These are phyloP conservation scores for Penicillium taxi DNA, from an alignment of 495 filamentous ascomycete species.

Conservation along the genomic window DNA sequence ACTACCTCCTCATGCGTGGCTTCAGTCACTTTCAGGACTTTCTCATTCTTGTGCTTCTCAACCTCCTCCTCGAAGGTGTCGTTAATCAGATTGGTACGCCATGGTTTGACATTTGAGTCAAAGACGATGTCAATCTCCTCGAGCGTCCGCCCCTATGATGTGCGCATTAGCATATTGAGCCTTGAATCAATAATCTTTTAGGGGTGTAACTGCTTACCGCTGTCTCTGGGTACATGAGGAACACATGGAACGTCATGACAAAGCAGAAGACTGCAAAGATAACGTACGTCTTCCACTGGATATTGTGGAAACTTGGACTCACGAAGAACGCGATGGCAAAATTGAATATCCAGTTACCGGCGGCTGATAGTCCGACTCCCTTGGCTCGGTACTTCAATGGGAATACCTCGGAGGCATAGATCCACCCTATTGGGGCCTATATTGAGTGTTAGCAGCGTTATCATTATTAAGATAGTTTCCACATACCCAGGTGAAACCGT, in stretches of 20 bases:
- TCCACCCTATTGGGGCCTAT: conserved; percentile 61
- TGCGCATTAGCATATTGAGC: no score
- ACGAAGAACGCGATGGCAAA: conserved; percentile 65
- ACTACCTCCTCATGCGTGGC: conserved; percentile 14
- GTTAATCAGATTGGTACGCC: conserved; percentile 18
- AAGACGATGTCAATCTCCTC: conserved; percentile 56
- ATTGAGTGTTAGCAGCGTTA: conserved; percentile 1
- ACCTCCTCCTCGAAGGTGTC: conserved; percentile 24
- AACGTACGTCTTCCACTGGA: conserved; percentile 64
- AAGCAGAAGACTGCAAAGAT: conserved; percentile 67
- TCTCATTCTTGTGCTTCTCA: conserved; percentile 13
- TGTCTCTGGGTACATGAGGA: conserved; percentile 65
- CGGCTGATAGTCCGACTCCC: conserved; percentile 58
- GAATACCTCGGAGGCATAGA: conserved; percentile 72
- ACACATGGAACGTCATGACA: conserved; percentile 55
- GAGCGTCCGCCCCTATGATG: conserved; percentile 58
- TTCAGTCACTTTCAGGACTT: conserved; percentile 1
- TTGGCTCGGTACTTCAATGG: conserved; percentile 65
- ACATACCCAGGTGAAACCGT: conserved; percentile 55
- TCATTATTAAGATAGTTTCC: background rate
- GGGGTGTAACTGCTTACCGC: no score
- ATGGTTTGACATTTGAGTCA: conserved; percentile 23
- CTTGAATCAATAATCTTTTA: no score
- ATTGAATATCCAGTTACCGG: conserved; percentile 72
- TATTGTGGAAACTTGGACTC: conserved; percentile 63